Conservation (phyloP, 1,284 basidiomycete genomes). For the Trichosporon asahii region DNA sequence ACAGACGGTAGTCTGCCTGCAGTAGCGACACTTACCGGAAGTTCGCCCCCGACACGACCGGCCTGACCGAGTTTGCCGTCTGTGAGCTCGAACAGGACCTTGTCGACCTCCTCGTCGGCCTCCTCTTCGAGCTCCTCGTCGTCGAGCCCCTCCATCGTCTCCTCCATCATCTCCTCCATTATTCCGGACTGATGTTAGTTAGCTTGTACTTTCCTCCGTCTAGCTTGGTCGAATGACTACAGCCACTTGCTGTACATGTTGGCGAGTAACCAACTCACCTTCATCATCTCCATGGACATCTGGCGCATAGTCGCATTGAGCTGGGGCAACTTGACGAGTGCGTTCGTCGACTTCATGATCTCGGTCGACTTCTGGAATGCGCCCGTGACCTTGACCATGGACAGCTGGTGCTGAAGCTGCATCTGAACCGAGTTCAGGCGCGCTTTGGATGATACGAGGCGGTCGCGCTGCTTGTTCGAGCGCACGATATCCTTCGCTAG, state of each 20-base stretch:
- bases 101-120: constrained; percentile 95
- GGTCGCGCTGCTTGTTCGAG: constrained; percentile 89
- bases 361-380: constrained; percentile 95
- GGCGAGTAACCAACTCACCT: no score
- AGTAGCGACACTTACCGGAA: constrained; percentile 66
- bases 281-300: constrained; percentile 99
- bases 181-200: constrained; percentile 68
- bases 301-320: constrained; percentile 89
- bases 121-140: constrained; percentile 95
- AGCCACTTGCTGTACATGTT: no score
- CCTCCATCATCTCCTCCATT: constrained; percentile 89
- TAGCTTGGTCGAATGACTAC: no score
- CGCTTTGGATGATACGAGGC: constrained; percentile 88
- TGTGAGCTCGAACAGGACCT: constrained; percentile 91
- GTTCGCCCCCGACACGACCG: constrained; percentile 65
- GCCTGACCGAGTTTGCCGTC: constrained; percentile 89
- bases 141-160: constrained; percentile 70
- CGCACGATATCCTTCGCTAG: constrained; percentile 92
- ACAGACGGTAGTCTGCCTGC: no score
- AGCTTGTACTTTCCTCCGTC: no score
- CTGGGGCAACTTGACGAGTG: constrained; percentile 86
- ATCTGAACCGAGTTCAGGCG: constrained; percentile 84
- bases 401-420: constrained; percentile 90
- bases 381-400: constrained; percentile 96
- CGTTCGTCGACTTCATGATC: constrained; percentile 97